Conservation (phyloP, 2,329 filamentous ascomycete genomes). For the Beauveria asiatica region DNA sequence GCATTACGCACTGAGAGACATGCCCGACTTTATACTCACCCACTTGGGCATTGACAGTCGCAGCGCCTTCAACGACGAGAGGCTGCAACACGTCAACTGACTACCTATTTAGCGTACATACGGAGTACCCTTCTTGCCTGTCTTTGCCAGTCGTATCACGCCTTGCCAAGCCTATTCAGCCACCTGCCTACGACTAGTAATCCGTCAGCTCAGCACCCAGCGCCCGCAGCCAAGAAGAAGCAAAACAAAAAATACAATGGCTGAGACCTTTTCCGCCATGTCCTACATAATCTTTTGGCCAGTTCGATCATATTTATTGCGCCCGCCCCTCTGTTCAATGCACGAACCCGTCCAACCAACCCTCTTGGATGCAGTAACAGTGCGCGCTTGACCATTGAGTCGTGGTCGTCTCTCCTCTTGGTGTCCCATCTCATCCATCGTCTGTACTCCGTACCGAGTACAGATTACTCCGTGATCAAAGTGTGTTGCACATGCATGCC, state of each 20-base stretch:
- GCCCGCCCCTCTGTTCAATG: neutral
- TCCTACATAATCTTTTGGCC: neutral
- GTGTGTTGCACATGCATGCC: neutral
- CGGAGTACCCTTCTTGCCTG: neutral
- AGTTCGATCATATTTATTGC: neutral
- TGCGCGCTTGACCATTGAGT: too few relatives aligned
- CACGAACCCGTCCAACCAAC: neutral
- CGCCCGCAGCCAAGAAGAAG: constrained; percentile 1
- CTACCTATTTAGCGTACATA: too few relatives aligned
- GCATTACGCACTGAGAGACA: neutral
- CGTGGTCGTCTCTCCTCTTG: neutral
- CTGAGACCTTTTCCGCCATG: constrained; percentile 2
- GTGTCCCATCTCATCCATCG: neutral
- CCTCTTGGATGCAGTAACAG: neutral
- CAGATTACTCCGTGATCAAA: neutral
- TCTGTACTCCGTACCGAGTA: neutral
- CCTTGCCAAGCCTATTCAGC: constrained; percentile 1
- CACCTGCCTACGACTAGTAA: neutral
- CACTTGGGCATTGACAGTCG: neutral
- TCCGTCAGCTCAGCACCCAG: neutral
- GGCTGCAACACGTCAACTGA: constrained; percentile 7
- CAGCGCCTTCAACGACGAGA: neutral
- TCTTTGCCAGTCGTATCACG: neutral
- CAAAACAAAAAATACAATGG: constrained; percentile 6
- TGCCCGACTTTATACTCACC: constrained; percentile 7